Evolutionary conservation across 805 yeast species (phyloP).

Genomic region (Dipodascus geniculatus): DNA sequence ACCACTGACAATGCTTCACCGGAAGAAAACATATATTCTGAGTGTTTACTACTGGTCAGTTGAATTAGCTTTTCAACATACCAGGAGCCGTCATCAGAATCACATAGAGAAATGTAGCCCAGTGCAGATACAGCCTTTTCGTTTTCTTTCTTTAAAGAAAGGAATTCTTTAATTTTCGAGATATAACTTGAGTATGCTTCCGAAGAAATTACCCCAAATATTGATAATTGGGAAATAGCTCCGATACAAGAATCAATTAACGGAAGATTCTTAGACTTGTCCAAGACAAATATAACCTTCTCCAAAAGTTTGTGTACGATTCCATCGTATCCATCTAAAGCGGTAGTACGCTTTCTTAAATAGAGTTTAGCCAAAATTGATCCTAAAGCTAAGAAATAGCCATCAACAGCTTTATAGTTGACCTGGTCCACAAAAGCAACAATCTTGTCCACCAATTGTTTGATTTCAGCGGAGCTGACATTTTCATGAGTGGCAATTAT

Average conservation of each 20-base stretch:
- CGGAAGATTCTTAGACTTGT: background rate
- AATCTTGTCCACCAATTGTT: slow-evolving; percentile 6
- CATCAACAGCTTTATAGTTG: slow-evolving; percentile 8
- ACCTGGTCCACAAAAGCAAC: slow-evolving; percentile 2
- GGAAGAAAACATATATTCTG: slow-evolving; percentile 62
- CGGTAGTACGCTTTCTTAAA: slow-evolving; percentile 23
- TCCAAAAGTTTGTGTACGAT: background rate
- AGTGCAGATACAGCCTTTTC: slow-evolving; percentile 49
- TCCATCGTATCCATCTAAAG: background rate
- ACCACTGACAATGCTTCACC: slow-evolving; percentile 76
- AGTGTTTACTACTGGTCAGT: slow-evolving; percentile 52
- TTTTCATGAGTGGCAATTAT: slow-evolving; percentile 12
- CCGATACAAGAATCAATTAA: slow-evolving; percentile 14
- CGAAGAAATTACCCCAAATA: slow-evolving; percentile 28
- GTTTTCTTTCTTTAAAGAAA: slow-evolving; percentile 36
- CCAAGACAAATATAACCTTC: background rate
- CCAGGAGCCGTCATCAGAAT: slow-evolving; percentile 18
- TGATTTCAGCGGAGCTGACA: background rate
- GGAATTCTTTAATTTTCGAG: slow-evolving; percentile 6
- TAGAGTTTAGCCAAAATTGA: slow-evolving; percentile 37
- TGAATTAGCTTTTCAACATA: slow-evolving; percentile 40
- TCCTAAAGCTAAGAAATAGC: slow-evolving; percentile 27
- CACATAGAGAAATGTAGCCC: slow-evolving; percentile 40
- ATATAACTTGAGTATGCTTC: slow-evolving; percentile 5
- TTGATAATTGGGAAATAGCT: slow-evolving; percentile 27